phyloP scores from a whole-genome alignment of 305 asterid species.

The Fraxinus velutina region DNA sequence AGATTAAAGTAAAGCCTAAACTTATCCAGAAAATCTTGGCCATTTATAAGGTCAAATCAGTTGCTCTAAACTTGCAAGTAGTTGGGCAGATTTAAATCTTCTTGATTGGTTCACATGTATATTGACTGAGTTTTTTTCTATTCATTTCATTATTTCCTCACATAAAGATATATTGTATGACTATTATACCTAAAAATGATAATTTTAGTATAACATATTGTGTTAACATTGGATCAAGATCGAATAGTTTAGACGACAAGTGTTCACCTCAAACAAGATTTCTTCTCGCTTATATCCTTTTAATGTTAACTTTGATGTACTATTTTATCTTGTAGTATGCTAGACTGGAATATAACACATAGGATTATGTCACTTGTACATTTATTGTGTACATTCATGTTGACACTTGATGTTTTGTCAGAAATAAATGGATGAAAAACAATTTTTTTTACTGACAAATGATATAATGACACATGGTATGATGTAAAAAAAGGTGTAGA shows the following conservation, averaged over 20 bases:
- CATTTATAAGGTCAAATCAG: conserved; percentile 30
- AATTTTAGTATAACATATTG: neutral
- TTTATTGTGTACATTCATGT: neutral
- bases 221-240: neutral
- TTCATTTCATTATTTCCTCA: neutral
- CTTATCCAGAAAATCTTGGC: conserved; percentile 21
- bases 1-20: conserved; percentile 31
- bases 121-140: neutral
- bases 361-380: neutral
- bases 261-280: neutral
- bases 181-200: neutral
- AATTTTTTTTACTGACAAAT: neutral
- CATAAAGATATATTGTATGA: neutral
- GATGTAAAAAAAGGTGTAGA: neutral
- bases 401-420: neutral
- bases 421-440: neutral
- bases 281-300: neutral
- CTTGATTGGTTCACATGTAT: conserved; percentile 1
- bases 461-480: neutral
- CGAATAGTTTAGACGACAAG: neutral
- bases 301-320: neutral
- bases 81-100: conserved; percentile 30
- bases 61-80: conserved; percentile 36
- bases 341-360: neutral
- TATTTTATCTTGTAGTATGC: neutral